Evolutionary conservation across 2,329 filamentous ascomycete species (phyloP), one percentile per base, ranked within the genome.

Genomic region (Fusarium sp.): DNA sequence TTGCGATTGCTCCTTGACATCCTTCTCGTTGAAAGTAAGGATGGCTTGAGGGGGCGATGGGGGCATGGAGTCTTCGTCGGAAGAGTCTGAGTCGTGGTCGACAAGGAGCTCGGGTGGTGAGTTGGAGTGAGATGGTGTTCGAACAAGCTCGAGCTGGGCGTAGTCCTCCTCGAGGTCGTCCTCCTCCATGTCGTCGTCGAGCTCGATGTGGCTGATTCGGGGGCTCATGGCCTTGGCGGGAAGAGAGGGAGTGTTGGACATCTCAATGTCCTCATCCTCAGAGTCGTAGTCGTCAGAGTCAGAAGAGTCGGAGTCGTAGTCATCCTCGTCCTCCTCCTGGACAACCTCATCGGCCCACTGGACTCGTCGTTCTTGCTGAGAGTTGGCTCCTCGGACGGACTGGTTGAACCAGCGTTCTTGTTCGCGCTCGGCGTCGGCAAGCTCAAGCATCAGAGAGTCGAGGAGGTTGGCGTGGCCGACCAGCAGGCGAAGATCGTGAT

Each of bases 401-500:
- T 94, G 92, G 88, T 98, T 97, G 91, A 98, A 98, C 94, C 94
- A 98, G 73, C 89, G 91, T 83, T 98, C 95, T 83, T 98, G 96
- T 82, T 98, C 94, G 76, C 91, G 90, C 86, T 98, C 96, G 78
- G 95, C 95, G 64, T 97, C 93, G 81, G 94, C 92, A 64, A 99
- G 92, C 79, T 88, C 86, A 74, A 96, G 88, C 96, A 98, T 98
- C 79, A 99, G 85, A 42, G 91, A 91, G 84, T 99, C 96, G 81
- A 99, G 93, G 49, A 98, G 91, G 87, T 98, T 99, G 85, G 96
- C 96, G 83, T 99, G 96, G 77, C 95, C 96, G 76, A 99, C 96
- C 66, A 99, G 92, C 47, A 97, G 90, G 79, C 95, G 91, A 70
- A 99, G 92, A 86, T 98, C 91, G 87, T 98, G 96, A 80, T 98